Percentiles rank a stretch among this genome's conserved stretches.
phyloP scores from a whole-genome alignment of 2,329 filamentous ascomycete species.

The Ophiostoma ips region DNA sequence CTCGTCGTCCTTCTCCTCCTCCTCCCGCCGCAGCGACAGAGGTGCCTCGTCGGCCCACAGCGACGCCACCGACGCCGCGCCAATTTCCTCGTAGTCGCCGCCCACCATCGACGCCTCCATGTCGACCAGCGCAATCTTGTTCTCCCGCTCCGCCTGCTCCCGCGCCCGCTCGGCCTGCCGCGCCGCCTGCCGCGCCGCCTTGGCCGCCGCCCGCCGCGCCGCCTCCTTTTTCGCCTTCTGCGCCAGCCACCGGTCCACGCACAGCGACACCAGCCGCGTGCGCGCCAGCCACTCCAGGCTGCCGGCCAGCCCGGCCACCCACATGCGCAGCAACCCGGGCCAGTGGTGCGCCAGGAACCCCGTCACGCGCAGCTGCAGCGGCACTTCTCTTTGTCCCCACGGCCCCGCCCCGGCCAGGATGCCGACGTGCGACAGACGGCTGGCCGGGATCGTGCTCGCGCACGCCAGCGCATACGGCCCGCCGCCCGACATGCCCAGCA shows the following conservation, averaged over 20 bases:
- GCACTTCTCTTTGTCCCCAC: conserved; percentile 20
- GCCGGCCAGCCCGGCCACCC: conserved; percentile 14
- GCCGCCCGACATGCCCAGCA: conserved; percentile 24
- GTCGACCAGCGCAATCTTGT: conserved; percentile 17
- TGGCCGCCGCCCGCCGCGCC: background rate
- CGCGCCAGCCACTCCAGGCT: conserved; percentile 14
- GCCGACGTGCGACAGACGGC: conserved; percentile 22
- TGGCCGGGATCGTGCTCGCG: conserved; percentile 11
- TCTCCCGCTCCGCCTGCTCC: conserved; percentile 24
- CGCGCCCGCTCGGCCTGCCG: conserved; percentile 23
- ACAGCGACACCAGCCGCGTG: conserved; percentile 11
- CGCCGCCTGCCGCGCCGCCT: conserved; percentile 25
- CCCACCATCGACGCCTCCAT: conserved; percentile 1
- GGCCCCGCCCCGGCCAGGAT: conserved; percentile 23
- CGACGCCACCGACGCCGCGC: conserved; percentile 12
- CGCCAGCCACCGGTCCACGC: conserved; percentile 16
- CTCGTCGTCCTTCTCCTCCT: background rate
- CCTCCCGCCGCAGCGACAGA: background rate
- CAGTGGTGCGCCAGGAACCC: conserved; percentile 14
- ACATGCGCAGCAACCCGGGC: conserved; percentile 14
- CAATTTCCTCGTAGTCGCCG: conserved; percentile 3
- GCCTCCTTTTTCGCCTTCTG: conserved; percentile 31
- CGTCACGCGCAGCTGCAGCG: conserved; percentile 14
- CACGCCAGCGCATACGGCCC: conserved; percentile 25
- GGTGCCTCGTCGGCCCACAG: conserved; percentile 16